Evolutionary conservation across 192 early-diverging fungal genomes (phyloP), one percentile per base, ranked within the genome.

Genomic region (Pilaira anomala): DNA sequence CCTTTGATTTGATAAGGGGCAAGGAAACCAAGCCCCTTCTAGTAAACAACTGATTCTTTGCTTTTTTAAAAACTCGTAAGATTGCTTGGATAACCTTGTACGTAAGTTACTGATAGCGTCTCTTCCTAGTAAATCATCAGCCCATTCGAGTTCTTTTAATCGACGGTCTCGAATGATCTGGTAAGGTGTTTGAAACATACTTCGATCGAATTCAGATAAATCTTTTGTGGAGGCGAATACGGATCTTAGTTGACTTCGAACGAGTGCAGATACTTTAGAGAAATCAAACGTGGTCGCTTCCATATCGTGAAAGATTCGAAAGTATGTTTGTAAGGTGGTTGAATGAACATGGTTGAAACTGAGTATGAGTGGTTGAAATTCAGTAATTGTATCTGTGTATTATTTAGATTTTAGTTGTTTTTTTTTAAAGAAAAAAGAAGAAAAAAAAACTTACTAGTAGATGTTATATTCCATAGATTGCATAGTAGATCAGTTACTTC

Each of bases 41-140:
- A 84, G 45, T 16, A 91, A 51, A 63, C 87, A 87, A 8, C 67
- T 70, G 14, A 91, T 83, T 9, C 88, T 66, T 60, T 91, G 89
- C 40, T 83, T 70, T 63, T 88, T 90, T 21, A 91, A 76, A 33
- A 85, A 82, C 61, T 89, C 85, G 54, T 87, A 89, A 30, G 80
- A 85, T 61, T 85, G 73, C 53, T 86, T 85, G 61, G 88, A 84
- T 29, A 86, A 41, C n/a, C 74, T 68, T 26, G 81, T 75, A 14
- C 88, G 82, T 4, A 91, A 65, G 55, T 86, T 81, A 19, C 88
- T 89, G 54, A 89, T 79, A n/a, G 87, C 81, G 33, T 74, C 71
- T 62, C 77, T 78, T 22, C 73, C 72, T 60, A 89, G 60, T 49
- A 89, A 62, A 51, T 78, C 87, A 62, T 89, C 86, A 29, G 84